Conservation (phyloP, 2,329 filamentous ascomycete species). For the Xylogone sp. region DNA sequence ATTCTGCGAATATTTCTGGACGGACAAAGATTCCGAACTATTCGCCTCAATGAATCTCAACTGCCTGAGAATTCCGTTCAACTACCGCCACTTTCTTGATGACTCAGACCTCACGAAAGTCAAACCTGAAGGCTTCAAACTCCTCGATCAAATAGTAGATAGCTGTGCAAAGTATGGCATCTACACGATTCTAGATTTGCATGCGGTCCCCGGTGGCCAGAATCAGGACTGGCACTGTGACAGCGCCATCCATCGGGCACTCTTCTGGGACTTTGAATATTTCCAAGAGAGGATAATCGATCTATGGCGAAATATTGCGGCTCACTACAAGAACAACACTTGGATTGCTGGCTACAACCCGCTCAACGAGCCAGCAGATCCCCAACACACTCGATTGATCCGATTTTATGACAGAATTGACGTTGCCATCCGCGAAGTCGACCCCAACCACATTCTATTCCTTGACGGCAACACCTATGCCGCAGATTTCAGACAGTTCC, state of each 20-base stretch:
- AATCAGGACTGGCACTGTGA: constrained; percentile 46
- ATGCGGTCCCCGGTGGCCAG: constrained; percentile 41
- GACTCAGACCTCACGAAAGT: constrained; percentile 45
- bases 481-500: constrained; percentile 45
- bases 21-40: constrained; percentile 53
- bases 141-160: constrained; percentile 44
- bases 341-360: constrained; percentile 29
- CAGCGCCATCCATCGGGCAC: constrained; percentile 32
- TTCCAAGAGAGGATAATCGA: constrained; percentile 41
- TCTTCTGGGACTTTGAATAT: constrained; percentile 44
- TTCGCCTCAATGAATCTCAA: constrained; percentile 53
- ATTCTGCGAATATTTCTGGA: constrained; percentile 47
- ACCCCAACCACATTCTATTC: constrained; percentile 46
- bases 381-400: constrained; percentile 30
- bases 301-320: constrained; percentile 39
- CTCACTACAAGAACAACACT: constrained; percentile 38
- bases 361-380: constrained; percentile 31
- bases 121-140: constrained; percentile 44
- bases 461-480: constrained; percentile 51
- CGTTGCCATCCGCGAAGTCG: constrained; percentile 34
- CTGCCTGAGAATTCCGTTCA: constrained; percentile 57
- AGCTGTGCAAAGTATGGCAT: constrained; percentile 39
- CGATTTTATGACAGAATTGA: constrained; percentile 39
- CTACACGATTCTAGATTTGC: constrained; percentile 42
- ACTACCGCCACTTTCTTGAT: constrained; percentile 54